Evolutionary conservation across 2,329 filamentous ascomycete species (phyloP).

Genomic region (Cladophialophora exuberans): DNA sequence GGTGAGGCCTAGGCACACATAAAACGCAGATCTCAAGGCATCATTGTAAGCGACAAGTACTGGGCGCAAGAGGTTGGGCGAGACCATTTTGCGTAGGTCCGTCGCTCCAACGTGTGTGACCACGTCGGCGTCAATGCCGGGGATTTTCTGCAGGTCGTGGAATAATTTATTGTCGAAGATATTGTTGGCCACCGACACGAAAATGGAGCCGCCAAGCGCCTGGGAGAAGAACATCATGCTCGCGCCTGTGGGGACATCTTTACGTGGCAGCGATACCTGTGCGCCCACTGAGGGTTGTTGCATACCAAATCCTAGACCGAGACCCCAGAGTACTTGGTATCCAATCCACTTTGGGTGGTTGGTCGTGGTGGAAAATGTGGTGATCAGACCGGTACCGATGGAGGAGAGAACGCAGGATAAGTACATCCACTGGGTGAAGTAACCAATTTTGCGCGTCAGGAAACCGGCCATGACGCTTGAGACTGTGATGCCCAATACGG

Average conservation of each 20-base stretch:
- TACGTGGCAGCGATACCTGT: constrained; percentile 33
- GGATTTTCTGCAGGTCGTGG: constrained; percentile 16
- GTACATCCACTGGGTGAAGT: constrained; percentile 42
- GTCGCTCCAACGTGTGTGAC: constrained; percentile 30
- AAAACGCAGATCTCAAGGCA: constrained; percentile 62
- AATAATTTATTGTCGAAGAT: constrained; percentile 32
- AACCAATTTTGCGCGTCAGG: constrained; percentile 36
- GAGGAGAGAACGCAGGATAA: constrained; percentile 35
- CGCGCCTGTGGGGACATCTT: constrained; percentile 36
- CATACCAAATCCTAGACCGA: constrained; percentile 37
- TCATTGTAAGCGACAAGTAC: constrained; percentile 68
- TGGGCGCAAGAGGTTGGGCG: constrained; percentile 51
- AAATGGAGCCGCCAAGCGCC: constrained; percentile 31
- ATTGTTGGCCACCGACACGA: constrained; percentile 34
- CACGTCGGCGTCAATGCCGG: constrained; percentile 22
- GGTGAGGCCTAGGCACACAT: constrained; percentile 61
- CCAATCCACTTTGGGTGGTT: constrained; percentile 37
- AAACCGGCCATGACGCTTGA: constrained; percentile 30
- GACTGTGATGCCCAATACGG: constrained; percentile 29
- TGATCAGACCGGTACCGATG: constrained; percentile 38
- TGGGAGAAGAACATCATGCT: constrained; percentile 33
- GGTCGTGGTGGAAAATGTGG: constrained; percentile 34
- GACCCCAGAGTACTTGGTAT: constrained; percentile 39
- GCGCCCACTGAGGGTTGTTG: constrained; percentile 34
- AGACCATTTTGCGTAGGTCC: constrained; percentile 56